A percentile compares a stretch with the other conserved stretches of the same genome.
phyloP scores from a whole-genome alignment of 139 green algal species.

The Protoeuglena noctilucae region DNA sequence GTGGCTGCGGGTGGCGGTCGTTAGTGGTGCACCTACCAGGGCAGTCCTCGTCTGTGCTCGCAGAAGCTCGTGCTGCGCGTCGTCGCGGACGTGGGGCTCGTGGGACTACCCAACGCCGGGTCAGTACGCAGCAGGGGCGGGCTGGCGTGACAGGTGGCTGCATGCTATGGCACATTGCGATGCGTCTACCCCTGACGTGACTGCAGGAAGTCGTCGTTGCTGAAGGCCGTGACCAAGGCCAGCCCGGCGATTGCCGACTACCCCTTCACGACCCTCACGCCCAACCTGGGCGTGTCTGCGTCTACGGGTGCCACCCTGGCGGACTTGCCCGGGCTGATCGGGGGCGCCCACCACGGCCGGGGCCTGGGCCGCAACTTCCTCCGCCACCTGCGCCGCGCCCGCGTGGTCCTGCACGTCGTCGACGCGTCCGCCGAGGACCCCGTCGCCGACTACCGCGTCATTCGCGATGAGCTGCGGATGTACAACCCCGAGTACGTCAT shows the following conservation, averaged over 20 bases:
- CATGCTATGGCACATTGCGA: too few species aligned
- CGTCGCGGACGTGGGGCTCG: constrained; percentile 80
- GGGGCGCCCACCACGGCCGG: constrained; percentile 40
- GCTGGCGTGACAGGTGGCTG: too few species aligned
- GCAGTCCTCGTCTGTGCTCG: too few species aligned
- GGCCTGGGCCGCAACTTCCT: constrained; percentile 76
- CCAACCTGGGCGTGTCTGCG: constrained; percentile 71
- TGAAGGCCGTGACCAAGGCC: constrained; percentile 57
- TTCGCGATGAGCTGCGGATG: constrained; percentile 66
- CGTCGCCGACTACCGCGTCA: constrained; percentile 43
- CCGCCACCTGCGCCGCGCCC: constrained; percentile 58
- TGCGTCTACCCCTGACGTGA: too few species aligned
- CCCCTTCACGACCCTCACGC: constrained; percentile 90
- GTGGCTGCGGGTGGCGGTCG: too few species aligned
- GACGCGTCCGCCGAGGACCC: constrained; percentile 46
- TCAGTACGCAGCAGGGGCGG: too few species aligned
- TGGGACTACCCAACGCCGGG: constrained; percentile 85
- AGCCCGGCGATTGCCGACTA: constrained; percentile 67
- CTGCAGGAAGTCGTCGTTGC: constrained; percentile 40
- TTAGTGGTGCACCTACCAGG: too few species aligned
- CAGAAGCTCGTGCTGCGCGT: constrained; percentile 63
- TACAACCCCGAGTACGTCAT: constrained; percentile 78
- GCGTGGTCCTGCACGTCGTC: constrained; percentile 58
- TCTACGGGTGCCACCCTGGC: constrained; percentile 30
- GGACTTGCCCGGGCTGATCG: constrained; percentile 76